Conservation (phyloP, 495 filamentous ascomycete genomes). For the Hypoxylon lienhwacheense region DNA sequence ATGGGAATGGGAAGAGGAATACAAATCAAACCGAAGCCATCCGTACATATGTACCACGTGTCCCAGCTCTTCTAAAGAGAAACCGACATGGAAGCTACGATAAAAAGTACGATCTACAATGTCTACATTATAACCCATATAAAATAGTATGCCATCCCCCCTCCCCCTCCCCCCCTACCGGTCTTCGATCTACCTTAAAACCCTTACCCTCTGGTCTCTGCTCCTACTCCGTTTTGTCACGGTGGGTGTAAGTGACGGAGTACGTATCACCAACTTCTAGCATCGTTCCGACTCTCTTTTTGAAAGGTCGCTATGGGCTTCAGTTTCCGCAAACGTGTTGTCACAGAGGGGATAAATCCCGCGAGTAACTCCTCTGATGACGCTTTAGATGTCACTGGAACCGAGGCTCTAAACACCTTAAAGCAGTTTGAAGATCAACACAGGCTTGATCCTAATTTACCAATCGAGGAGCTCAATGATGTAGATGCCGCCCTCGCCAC, state of each 20-base stretch:
- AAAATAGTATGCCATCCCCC: slow-evolving; percentile 11
- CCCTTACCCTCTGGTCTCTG: not conserved
- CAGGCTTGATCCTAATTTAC: slow-evolving; percentile 70
- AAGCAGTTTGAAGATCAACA: slow-evolving; percentile 61
- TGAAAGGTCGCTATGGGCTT: slow-evolving; percentile 21
- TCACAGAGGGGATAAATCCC: slow-evolving; percentile 30
- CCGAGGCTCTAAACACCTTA: slow-evolving; percentile 42
- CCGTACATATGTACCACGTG: too few relatives aligned
- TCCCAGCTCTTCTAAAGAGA: too few relatives aligned
- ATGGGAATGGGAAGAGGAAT: too few relatives aligned
- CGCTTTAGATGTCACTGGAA: slow-evolving; percentile 19
- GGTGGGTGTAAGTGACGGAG: not conserved
- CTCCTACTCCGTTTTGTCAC: not conserved
- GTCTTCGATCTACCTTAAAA: not conserved
- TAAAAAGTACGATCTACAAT: slow-evolving; percentile 6
- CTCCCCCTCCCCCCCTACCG: too few relatives aligned
- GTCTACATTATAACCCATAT: too few relatives aligned
- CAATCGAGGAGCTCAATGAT: slow-evolving; percentile 61
- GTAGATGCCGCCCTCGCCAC: slow-evolving; percentile 62
- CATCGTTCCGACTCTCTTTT: slow-evolving; percentile 1
- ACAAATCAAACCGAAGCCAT: too few relatives aligned
- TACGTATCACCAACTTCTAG: slow-evolving; percentile 2
- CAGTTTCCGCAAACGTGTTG: slow-evolving; percentile 36
- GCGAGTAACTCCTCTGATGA: slow-evolving; percentile 29
- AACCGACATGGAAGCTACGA: too few relatives aligned